Evolutionary conservation across 2,329 filamentous ascomycete species (phyloP), one percentile per base, ranked within the genome.

Genomic region (Cadophora malorum): DNA sequence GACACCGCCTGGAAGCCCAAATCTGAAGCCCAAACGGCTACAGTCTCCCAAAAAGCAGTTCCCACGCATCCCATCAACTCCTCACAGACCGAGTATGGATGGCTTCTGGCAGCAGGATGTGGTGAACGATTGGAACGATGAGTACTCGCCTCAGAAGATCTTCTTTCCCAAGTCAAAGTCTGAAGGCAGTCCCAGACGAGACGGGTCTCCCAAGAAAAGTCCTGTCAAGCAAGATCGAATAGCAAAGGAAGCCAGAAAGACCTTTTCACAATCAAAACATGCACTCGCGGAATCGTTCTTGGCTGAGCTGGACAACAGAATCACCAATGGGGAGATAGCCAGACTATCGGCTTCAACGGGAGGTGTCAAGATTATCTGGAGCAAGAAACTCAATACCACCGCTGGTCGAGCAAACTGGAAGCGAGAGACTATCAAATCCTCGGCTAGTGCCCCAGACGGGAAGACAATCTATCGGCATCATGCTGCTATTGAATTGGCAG

Each of bases 401-500:
- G 92, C 92, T 16, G 92, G 92, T 0, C 85, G 91, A 50, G 91
- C 91, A 33, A 90, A 87, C 74, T 93, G 91, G 90, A 88, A 85
- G 72, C 84, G 87, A 25, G 89, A 90, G 74, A 85, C 83, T 14
- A 78, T 84, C 16, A 79, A 71, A 77, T 76, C 62, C 77, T 75
- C 64, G 62, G 1, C 65, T 35, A 35, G 25, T 5, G 53, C 64
- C 8, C 19, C 33, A 3, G 19, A 47, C 31, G 25, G 21, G 28
- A 63, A 45, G 31, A 61, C 49, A 33, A 62, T 28, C 7, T 77
- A 84, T 72, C 80, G 81, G 31, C 88, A 95, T 78, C 80, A 87
- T 74, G 93, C 93, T 10, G 88, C 84, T 19, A 97, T 98, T 75
- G 94, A 98, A 77, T 87, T 98, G 2, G 93, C 94, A 0, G 89